Conservation (phyloP, 768 basidiomycete species). For the Naganishia onofrii region DNA sequence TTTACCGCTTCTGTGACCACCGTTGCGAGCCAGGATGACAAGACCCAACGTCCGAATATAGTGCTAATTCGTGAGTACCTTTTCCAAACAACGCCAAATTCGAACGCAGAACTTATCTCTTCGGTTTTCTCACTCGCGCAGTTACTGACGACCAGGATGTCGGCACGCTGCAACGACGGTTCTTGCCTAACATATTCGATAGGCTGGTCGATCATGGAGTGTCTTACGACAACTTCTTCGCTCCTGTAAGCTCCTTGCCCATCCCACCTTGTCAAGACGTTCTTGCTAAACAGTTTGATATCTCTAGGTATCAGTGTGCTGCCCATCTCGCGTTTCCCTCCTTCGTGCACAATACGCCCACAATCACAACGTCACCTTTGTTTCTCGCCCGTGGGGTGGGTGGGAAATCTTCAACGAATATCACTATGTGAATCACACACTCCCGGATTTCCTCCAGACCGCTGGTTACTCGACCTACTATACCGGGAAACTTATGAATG, state of each 20-base stretch:
- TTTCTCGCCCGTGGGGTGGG: constrained; percentile 29
- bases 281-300: not conserved
- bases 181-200: constrained; percentile 3
- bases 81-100: not conserved
- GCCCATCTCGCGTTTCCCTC: constrained; percentile 28
- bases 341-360: constrained; percentile 29
- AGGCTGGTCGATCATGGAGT: constrained; percentile 30
- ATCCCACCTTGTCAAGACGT: not conserved
- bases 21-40: not conserved
- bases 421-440: not conserved
- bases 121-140: not conserved
- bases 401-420: constrained; percentile 34
- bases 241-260: not conserved
- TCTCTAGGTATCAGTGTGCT: constrained; percentile 30
- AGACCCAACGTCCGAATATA: not conserved
- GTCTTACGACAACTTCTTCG: constrained; percentile 26
- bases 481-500: constrained; percentile 37
- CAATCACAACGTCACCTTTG: constrained; percentile 33
- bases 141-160: constrained; percentile 20
- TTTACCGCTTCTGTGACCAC: not conserved
- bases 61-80: constrained; percentile 3
- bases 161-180: constrained; percentile 3
- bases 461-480: constrained; percentile 34
- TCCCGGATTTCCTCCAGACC: constrained; percentile 29
- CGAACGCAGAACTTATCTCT: not conserved